Evolutionary conservation across 1,284 basidiomycete species (phyloP).

Genomic region (Pascua sp.): DNA sequence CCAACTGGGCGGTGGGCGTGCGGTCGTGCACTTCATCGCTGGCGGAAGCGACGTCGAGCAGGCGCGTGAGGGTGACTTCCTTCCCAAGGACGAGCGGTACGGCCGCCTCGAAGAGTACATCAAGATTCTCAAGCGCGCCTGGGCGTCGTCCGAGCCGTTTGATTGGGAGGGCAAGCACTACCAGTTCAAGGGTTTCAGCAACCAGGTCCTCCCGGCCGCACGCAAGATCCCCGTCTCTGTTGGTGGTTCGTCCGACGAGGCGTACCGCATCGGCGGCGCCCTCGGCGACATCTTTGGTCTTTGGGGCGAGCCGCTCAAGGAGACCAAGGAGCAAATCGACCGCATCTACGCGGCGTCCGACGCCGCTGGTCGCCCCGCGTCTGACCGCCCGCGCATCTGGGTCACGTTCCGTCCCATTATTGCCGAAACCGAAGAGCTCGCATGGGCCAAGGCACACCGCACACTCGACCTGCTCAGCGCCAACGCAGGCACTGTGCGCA

Average conservation of each 20-base stretch:
- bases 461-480: constrained; percentile 24
- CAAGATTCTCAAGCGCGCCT: constrained; percentile 31
- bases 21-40: constrained; percentile 36
- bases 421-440: constrained; percentile 35
- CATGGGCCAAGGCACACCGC: constrained; percentile 32
- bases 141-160: constrained; percentile 27
- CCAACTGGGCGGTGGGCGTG: constrained; percentile 28
- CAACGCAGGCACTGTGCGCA: neutral
- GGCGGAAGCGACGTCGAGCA: constrained; percentile 33
- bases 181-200: constrained; percentile 30
- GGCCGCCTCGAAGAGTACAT: constrained; percentile 35
- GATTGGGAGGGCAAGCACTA: constrained; percentile 38
- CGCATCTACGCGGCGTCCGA: constrained; percentile 32
- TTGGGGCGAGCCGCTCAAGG: constrained; percentile 37
- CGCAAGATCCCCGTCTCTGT: constrained; percentile 28
- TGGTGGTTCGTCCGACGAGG: constrained; percentile 33
- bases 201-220: constrained; percentile 23
- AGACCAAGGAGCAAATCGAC: constrained; percentile 39
- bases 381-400: constrained; percentile 33
- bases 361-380: constrained; percentile 24
- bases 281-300: constrained; percentile 36
- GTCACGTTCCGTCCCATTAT: constrained; percentile 38
- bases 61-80: constrained; percentile 31
- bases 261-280: constrained; percentile 34
- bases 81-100: constrained; percentile 31